Conservation (phyloP, 2,329 filamentous ascomycete genomes). For the Tolypocladium inflatum region DNA sequence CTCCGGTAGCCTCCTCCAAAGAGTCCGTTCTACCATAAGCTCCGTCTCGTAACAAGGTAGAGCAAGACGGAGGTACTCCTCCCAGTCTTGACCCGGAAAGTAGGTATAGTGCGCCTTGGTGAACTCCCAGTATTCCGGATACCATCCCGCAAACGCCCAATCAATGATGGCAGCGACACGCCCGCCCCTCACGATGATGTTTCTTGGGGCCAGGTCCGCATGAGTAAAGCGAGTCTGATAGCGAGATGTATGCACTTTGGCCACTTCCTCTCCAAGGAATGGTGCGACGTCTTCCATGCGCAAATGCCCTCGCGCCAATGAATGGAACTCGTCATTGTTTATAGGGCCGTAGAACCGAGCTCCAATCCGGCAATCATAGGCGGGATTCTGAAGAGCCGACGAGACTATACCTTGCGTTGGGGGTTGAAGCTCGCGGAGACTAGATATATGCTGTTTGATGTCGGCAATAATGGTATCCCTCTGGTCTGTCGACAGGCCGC, state of each 20-base stretch:
- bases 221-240: constrained; percentile 17
- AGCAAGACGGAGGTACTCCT: constrained; percentile 9
- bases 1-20: constrained; percentile 12
- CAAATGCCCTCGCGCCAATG: constrained; percentile 10
- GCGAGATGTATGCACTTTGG: constrained; percentile 10
- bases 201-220: constrained; percentile 14
- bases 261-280: constrained; percentile 13
- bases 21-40: constrained; percentile 12
- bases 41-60: constrained; percentile 14
- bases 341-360: constrained; percentile 15
- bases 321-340: constrained; percentile 15
- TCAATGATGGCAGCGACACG: constrained; percentile 19
- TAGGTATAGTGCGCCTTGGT: constrained; percentile 15
- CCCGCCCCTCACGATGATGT: constrained; percentile 16
- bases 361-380: constrained; percentile 16
- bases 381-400: constrained; percentile 15
- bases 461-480: constrained; percentile 11
- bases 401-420: constrained; percentile 11
- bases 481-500: constrained; percentile 10
- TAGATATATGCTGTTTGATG: constrained; percentile 11
- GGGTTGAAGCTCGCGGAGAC: constrained; percentile 14
- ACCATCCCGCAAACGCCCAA: constrained; percentile 24
- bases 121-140: constrained; percentile 22
- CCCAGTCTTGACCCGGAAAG: constrained; percentile 8
- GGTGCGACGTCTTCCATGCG: constrained; percentile 11